phyloP scores from a whole-genome alignment of 306 rosid species.

The Dalbergia cultrata region DNA sequence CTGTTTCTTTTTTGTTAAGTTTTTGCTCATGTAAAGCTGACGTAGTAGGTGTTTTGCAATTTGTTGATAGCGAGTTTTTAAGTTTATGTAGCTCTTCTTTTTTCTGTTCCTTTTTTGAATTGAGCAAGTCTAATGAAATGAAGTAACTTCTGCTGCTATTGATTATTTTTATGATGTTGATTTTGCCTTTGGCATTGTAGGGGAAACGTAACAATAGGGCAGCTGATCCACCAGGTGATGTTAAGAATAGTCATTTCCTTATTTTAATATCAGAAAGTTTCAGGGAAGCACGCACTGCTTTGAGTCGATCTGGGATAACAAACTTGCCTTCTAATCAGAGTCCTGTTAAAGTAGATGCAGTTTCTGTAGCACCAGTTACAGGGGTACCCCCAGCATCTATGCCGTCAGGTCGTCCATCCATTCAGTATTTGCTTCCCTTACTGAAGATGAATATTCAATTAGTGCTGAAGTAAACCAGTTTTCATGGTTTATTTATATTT shows the following conservation, averaged over 20 bases:
- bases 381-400: constrained; percentile 80
- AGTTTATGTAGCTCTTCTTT: neutral
- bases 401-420: constrained; percentile 67
- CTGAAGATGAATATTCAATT: constrained; percentile 18
- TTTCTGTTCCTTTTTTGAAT: neutral
- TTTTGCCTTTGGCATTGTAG: constrained; percentile 62
- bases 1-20: neutral
- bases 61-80: neutral
- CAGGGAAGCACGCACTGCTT: constrained; percentile 82
- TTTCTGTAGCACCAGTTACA: constrained; percentile 72
- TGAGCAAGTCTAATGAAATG: neutral
- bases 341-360: constrained; percentile 86
- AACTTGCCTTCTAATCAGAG: constrained; percentile 75
- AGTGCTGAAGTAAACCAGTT: neutral
- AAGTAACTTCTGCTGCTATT: constrained; percentile 6
- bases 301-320: constrained; percentile 83
- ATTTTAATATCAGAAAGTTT: constrained; percentile 87
- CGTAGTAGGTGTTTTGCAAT: neutral
- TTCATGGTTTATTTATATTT: constrained; percentile 32
- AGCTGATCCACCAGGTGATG: constrained; percentile 79
- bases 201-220: constrained; percentile 78
- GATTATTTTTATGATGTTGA: constrained; percentile 32
- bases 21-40: constrained; percentile 5
- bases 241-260: constrained; percentile 70
- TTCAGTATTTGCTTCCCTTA: constrained; percentile 28